phyloP scores from a whole-genome alignment of 73 alveolate genomes.

The Paramecium primaurelia region DNA sequence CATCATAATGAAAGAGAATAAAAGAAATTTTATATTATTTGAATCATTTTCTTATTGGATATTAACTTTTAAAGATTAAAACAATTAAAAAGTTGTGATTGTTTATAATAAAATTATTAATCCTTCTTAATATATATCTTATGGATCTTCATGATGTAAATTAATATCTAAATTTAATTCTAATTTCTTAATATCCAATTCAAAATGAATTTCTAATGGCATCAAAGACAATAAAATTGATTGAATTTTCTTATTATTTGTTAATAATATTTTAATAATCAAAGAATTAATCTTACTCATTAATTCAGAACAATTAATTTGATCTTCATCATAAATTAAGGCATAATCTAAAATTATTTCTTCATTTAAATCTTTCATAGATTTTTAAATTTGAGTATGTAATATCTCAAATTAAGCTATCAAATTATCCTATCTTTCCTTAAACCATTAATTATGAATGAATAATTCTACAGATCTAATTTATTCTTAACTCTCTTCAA shows the following conservation, averaged over 20 bases:
- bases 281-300: background rate
- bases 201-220: background rate
- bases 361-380: background rate
- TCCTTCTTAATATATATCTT: background rate
- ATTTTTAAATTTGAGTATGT: background rate
- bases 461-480: background rate
- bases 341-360: background rate
- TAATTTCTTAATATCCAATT: background rate
- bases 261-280: background rate
- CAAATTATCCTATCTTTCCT: background rate
- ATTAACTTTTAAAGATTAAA: background rate
- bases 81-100: background rate
- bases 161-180: background rate
- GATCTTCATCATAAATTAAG: background rate
- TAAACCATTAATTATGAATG: background rate
- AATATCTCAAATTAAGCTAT: background rate
- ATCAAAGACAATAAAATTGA: background rate
- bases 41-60: background rate
- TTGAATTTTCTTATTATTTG: background rate
- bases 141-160: conserved; percentile 14
- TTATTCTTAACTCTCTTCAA: background rate
- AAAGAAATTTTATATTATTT: background rate
- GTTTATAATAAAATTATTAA: background rate
- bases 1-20: background rate
- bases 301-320: background rate